These are phyloP conservation scores for Effrenium voratum DNA, from an alignment of 73 alveolate genomes.

Conservation along the genomic window DNA sequence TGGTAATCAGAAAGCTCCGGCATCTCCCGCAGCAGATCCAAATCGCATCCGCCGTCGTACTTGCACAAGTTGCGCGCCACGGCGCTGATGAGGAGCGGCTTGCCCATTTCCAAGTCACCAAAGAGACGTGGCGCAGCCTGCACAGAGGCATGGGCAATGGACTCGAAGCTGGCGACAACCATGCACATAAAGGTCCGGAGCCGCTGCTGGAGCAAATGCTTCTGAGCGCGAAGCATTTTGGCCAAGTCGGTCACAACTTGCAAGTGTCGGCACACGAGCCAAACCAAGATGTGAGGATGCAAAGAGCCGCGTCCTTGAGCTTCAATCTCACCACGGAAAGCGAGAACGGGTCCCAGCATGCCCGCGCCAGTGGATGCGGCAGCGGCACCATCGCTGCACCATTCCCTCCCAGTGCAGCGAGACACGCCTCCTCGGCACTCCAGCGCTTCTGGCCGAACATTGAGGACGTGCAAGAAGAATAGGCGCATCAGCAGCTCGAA, in stretches of 20 bases:
- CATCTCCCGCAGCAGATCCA: background rate
- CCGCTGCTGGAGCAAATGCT: background rate
- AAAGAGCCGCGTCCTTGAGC: conserved; percentile 51
- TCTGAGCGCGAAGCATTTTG: background rate
- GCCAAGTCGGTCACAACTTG: background rate
- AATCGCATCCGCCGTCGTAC: background rate
- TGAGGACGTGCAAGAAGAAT: background rate
- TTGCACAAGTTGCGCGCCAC: background rate
- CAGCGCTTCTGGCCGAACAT: conserved; percentile 14
- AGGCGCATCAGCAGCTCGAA: conserved; percentile 31
- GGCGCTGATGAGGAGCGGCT: background rate
- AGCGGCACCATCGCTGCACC: conserved; percentile 49
- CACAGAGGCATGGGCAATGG: background rate
- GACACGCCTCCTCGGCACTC: background rate
- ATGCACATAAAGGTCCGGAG: background rate
- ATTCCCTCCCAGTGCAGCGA: background rate
- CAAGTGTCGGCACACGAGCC: background rate
- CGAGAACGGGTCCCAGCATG: conserved; percentile 38
- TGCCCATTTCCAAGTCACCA: background rate
- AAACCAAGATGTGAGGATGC: conserved; percentile 11
- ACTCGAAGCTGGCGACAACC: background rate
- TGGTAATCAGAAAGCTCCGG: background rate
- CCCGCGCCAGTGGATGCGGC: conserved; percentile 45
- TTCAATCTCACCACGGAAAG: conserved; percentile 49
- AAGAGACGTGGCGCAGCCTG: background rate